Base-by-base conservation (phyloP, 257 asterid genomes). In the Solanum dulcamara region DNA sequence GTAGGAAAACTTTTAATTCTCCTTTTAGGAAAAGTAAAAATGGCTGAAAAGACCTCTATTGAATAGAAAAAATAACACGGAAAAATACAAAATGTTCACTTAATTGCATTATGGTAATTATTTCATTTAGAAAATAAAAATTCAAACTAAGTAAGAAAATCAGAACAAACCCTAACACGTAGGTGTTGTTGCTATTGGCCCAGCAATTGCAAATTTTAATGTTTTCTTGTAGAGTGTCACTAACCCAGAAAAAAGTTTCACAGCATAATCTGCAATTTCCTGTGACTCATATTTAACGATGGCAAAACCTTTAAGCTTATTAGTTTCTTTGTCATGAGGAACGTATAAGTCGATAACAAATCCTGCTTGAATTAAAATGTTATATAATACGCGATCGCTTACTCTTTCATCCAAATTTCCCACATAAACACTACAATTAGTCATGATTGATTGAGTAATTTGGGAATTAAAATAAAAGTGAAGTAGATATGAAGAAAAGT, bases 291-390 rank as follows among this genome's bases (percentile, higher is more conserved):
- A 97, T 59, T 92, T 88, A 1, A 98, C 98, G 83, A 94, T 94
- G 3, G 98, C 99, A 88, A 51, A 97, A 86, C 98, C 98, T 92
- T 94, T 94, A 42, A 90, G 92, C 88, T 92, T 93, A 59, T 91
- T 89, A 10, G 96, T 94, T 88, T 96, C 97, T 88, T 80, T 93
- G 85, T 95, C 96, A 33, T 91, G 94, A 66, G 98, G 99, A 71
- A 95, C 88, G 83, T 92, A 60, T 74, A 95, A 86, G 71, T 97
- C 94, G 50, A 93, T 91, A 8, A 95, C 88, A 12, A 91, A 92
- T 2, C 98, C 98, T 12, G 98, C 98, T 91, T 97, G 97, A 88
- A 97, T 93, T 60, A 97, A 94, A 86, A 97, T 97, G 86, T 95
- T 96, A 81, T 97, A 97, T 89, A 97, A 84, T 81, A 94, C 97